phyloP scores from a whole-genome alignment of 495 filamentous ascomycete genomes.

The Aspergillus carlsbadensis region DNA sequence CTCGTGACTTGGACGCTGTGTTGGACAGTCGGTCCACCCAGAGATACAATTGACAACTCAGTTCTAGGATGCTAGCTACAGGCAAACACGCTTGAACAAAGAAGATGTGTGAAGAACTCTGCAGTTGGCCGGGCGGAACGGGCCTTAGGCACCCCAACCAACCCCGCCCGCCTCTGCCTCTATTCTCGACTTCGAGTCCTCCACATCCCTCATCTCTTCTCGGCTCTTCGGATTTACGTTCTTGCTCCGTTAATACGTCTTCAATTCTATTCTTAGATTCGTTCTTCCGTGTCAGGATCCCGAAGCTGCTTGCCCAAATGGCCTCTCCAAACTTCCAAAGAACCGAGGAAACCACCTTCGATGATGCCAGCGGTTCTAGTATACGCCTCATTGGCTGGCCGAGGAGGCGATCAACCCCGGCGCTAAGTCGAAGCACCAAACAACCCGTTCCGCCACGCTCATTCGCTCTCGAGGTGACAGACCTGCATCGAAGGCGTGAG shows the following conservation, averaged over 20 bases:
- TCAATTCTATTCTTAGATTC: slow-evolving; percentile 11
- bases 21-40: background rate
- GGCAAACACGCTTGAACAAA: background rate
- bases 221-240: background rate
- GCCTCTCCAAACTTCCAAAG: background rate
- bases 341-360: background rate
- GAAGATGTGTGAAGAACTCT: background rate
- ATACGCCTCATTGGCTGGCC: slow-evolving; percentile 28
- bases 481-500: slow-evolving; percentile 31
- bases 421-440: slow-evolving; percentile 27
- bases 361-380: slow-evolving; percentile 32
- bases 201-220: too few species aligned
- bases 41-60: background rate
- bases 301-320: background rate
- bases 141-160: background rate
- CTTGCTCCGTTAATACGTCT: background rate
- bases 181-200: too few species aligned
- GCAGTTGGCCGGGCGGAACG: background rate
- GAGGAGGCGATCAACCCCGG: slow-evolving; percentile 32
- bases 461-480: slow-evolving; percentile 31
- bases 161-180: background rate
- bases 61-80: background rate
- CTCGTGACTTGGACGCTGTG: too few species aligned
- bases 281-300: background rate
- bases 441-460: background rate